Conservation (phyloP, 202 grass and related monocot genomes). For the Brachypodium distachyon region DNA sequence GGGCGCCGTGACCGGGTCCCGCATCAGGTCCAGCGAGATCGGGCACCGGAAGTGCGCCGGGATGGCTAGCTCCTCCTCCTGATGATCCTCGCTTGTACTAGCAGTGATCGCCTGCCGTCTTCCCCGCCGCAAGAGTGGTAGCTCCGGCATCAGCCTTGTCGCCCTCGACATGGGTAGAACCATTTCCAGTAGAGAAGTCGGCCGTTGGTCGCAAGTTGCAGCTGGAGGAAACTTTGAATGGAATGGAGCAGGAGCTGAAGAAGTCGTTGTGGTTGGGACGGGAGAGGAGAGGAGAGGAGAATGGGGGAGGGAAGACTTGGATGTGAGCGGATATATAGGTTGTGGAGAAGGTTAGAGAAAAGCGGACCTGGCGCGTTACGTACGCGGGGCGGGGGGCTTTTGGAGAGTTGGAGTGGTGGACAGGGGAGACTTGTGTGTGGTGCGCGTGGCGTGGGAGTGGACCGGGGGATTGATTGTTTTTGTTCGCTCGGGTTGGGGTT, state of each 20-base stretch:
- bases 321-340: slow-evolving; percentile 46
- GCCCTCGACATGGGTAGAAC: slow-evolving; percentile 23
- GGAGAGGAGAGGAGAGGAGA: neutral
- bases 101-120: neutral
- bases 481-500: neutral
- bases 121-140: slow-evolving; percentile 28
- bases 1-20: slow-evolving; percentile 60
- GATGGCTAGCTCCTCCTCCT: neutral
- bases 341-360: neutral
- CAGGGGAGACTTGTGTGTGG: neutral
- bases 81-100: neutral
- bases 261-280: neutral
- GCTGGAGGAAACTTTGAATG: neutral
- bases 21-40: slow-evolving; percentile 83
- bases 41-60: slow-evolving; percentile 77
- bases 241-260: neutral
- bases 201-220: neutral
- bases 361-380: no score
- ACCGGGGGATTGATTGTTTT: neutral
- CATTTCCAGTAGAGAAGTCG: neutral
- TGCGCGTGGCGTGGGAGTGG: slow-evolving; percentile 3
- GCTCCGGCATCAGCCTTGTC: slow-evolving; percentile 15
- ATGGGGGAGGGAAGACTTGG: neutral
- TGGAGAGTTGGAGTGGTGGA: no score
- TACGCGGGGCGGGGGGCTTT: neutral